Evolutionary conservation across 2,329 filamentous ascomycete species (phyloP).

Genomic region (Cucurbitaria berberidis): DNA sequence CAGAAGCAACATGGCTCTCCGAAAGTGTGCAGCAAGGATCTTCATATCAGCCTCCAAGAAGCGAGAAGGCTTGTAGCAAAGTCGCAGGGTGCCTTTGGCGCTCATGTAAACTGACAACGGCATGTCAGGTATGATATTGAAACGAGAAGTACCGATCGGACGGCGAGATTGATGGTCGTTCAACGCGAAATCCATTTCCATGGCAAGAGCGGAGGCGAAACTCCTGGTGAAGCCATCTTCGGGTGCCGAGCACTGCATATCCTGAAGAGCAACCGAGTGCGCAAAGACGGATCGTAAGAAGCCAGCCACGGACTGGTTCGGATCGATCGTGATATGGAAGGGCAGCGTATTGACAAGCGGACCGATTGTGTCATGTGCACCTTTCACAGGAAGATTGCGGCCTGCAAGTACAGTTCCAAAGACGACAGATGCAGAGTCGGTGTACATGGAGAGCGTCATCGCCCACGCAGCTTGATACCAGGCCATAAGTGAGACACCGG

Average conservation of each 20-base stretch:
- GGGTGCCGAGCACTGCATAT: constrained; percentile 16
- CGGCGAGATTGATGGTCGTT: background rate
- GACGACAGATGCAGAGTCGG: constrained; percentile 38
- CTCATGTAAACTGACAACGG: constrained; percentile 6
- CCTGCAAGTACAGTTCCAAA: constrained; percentile 49
- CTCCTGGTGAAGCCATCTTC: constrained; percentile 12
- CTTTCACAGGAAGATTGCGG: constrained; percentile 41
- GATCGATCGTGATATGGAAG: constrained; percentile 10
- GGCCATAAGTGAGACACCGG: constrained; percentile 14
- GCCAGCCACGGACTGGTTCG: background rate
- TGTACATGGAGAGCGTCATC: constrained; percentile 38
- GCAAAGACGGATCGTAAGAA: constrained; percentile 12
- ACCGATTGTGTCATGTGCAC: constrained; percentile 39
- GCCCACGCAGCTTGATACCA: constrained; percentile 49
- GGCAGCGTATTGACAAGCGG: constrained; percentile 43
- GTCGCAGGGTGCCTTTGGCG: constrained; percentile 1
- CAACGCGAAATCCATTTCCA: constrained; percentile 9
- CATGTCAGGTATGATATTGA: constrained; percentile 6
- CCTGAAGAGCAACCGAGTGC: constrained; percentile 5
- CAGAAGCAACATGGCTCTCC: constrained; percentile 2
- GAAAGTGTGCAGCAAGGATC: constrained; percentile 6
- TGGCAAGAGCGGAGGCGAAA: constrained; percentile 14
- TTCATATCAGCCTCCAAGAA: constrained; percentile 3
- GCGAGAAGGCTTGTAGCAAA: constrained; percentile 6
- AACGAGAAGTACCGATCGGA: constrained; percentile 1